These are phyloP conservation scores for Fusarium sp. DNA, from an alignment of 2,329 filamentous ascomycete genomes.

Conservation along the genomic window DNA sequence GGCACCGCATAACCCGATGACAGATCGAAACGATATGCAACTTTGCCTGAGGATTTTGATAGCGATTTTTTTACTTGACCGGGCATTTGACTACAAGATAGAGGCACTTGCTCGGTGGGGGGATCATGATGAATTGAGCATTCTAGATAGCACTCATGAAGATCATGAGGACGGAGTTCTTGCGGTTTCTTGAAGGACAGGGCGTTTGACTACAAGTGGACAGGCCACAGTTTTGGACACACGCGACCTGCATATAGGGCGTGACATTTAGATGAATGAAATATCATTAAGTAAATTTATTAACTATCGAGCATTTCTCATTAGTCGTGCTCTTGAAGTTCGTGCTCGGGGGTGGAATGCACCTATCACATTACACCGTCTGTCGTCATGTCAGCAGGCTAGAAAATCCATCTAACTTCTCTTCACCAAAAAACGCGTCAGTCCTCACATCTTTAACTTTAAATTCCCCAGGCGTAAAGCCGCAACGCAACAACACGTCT, in stretches of 20 bases:
- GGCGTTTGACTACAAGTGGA: slow-evolving; percentile 21
- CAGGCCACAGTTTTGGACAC: background rate
- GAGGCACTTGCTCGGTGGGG: background rate
- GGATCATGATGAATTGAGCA: background rate
- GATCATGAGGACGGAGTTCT: slow-evolving; percentile 16
- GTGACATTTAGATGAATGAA: slow-evolving; percentile 8
- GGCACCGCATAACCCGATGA: background rate
- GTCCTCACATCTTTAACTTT: slow-evolving; percentile 26
- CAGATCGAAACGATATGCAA: background rate
- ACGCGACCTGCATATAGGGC: background rate
- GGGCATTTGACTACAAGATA: background rate
- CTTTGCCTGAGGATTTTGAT: background rate
- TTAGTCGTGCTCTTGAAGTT: background rate
- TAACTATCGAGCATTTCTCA: background rate
- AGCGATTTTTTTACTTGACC: background rate
- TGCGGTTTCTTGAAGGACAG: background rate
- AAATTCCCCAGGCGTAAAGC: slow-evolving; percentile 15
- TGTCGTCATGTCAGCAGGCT: slow-evolving; percentile 40
- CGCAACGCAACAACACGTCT: slow-evolving; percentile 6
- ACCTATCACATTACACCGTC: slow-evolving; percentile 26
- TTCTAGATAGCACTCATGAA: slow-evolving; percentile 9
- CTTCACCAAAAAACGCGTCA: slow-evolving; percentile 41
- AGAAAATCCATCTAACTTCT: slow-evolving; percentile 26
- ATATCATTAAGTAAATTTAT: background rate
- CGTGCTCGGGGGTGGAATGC: background rate